Evolutionary conservation across 345 rosid genomes (phyloP).

Genomic region (Raphanus sativus): DNA sequence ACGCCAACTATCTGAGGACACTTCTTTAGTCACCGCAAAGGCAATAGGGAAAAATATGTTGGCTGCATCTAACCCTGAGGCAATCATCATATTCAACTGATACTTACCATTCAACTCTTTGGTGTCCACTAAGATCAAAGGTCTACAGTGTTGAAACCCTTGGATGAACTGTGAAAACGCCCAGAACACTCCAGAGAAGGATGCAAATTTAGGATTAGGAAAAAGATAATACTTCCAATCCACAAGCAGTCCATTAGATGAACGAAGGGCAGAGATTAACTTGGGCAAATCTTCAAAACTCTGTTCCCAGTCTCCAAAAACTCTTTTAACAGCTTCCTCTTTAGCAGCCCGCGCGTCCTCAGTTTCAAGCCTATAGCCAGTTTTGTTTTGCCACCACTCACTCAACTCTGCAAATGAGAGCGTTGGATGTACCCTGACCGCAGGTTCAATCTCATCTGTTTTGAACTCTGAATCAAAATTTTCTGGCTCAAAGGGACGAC

Average conservation of each 20-base stretch:
- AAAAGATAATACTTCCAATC: background rate
- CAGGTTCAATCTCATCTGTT: background rate
- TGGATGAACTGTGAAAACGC: conserved; percentile 16
- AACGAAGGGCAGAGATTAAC: background rate
- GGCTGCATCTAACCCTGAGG: background rate
- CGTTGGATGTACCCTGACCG: background rate
- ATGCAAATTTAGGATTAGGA: background rate
- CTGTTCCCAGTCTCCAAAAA: background rate
- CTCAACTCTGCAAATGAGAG: background rate
- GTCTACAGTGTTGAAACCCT: conserved; percentile 25
- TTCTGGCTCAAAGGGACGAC: background rate
- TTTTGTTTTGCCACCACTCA: background rate
- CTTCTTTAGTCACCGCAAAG: conserved; percentile 4
- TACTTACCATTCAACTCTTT: background rate
- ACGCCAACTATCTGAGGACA: background rate
- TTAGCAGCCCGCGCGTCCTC: background rate
- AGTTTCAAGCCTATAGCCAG: background rate
- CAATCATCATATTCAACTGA: background rate
- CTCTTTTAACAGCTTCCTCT: background rate
- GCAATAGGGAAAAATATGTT: background rate
- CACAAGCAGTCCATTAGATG: background rate
- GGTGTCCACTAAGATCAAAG: conserved; percentile 10
- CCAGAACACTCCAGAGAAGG: conserved; percentile 4
- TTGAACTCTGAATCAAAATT: background rate
- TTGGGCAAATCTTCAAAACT: background rate